phyloP scores from a whole-genome alignment of 2,329 filamentous ascomycete species.

The Cladosporium velox region DNA sequence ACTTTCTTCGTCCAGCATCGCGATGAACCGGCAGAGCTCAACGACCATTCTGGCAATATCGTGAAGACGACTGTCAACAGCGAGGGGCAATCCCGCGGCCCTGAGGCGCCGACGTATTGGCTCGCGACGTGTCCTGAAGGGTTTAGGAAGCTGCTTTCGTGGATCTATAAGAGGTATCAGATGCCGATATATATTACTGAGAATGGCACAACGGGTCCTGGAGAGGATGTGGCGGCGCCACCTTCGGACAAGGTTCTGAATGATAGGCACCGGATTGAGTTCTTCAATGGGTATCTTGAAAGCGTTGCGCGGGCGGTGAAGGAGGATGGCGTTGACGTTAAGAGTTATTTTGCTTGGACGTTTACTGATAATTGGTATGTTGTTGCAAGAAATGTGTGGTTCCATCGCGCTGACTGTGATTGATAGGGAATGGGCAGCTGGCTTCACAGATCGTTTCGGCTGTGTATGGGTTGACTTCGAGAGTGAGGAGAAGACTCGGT shows the following conservation, averaged over 20 bases:
- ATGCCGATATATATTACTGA: slow-evolving; percentile 49
- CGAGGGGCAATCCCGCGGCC: slow-evolving; percentile 38
- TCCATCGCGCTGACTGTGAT: not conserved
- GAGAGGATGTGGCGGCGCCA: slow-evolving; percentile 39
- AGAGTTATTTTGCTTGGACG: not conserved
- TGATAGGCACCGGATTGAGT: not conserved
- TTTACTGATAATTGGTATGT: not conserved
- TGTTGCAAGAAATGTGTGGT: not conserved
- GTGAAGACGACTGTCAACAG: slow-evolving; percentile 42
- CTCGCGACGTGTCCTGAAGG: not conserved
- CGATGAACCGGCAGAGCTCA: slow-evolving; percentile 40
- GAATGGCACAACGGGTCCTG: slow-evolving; percentile 46
- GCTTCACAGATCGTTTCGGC: slow-evolving; percentile 45
- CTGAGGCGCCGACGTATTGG: slow-evolving; percentile 36
- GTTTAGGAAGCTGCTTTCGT: slow-evolving; percentile 41
- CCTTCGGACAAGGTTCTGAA: not conserved
- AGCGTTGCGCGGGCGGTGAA: not conserved
- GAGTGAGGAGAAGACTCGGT: slow-evolving; percentile 41
- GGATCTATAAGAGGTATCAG: slow-evolving; percentile 46
- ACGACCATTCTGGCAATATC: slow-evolving; percentile 46
- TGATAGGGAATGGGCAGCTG: slow-evolving; percentile 44
- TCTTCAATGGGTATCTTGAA: not conserved
- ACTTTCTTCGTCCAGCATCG: slow-evolving; percentile 44
- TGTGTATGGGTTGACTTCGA: slow-evolving; percentile 46
- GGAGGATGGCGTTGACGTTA: not conserved